Conservation (phyloP, 192 early-diverging fungal genomes). For the Phlyctochytrium planicorne region DNA sequence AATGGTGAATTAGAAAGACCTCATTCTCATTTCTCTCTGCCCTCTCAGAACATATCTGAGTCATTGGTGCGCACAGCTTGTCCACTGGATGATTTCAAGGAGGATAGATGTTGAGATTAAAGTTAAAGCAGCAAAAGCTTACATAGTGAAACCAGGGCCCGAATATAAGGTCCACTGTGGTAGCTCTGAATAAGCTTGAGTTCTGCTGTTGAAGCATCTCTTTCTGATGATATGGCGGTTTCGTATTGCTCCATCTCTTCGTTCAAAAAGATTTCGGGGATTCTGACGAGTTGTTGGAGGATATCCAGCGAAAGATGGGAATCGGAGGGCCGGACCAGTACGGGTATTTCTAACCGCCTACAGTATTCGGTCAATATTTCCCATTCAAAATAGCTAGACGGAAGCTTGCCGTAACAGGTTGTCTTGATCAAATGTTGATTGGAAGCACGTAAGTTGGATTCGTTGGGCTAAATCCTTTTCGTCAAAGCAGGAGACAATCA, state of each 20-base stretch:
- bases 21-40: slow-evolving; percentile 28
- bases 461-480: slow-evolving; percentile 26
- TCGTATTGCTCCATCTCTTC: slow-evolving; percentile 17
- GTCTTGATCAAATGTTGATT: slow-evolving; percentile 19
- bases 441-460: slow-evolving; percentile 38
- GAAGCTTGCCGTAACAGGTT: slow-evolving; percentile 14
- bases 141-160: slow-evolving; percentile 14
- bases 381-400: background rate
- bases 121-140: background rate
- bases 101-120: background rate
- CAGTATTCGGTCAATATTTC: slow-evolving; percentile 8
- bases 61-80: slow-evolving; percentile 28
- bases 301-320: slow-evolving; percentile 5
- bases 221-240: background rate
- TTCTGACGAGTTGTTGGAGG: slow-evolving; percentile 14
- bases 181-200: slow-evolving; percentile 7
- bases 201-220: too few relatives aligned
- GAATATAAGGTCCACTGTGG: slow-evolving; percentile 28
- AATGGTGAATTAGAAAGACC: too few relatives aligned
- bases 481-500: slow-evolving; percentile 46
- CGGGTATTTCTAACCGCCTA: slow-evolving; percentile 21
- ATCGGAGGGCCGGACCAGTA: slow-evolving; percentile 10
- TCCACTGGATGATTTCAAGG: slow-evolving; percentile 20
- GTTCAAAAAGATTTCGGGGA: slow-evolving; percentile 20
- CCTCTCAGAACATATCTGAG: slow-evolving; percentile 19